Base-by-base conservation (phyloP, 139 green algal genomes). In the Auxenochlorella pyrenoidosa region DNA sequence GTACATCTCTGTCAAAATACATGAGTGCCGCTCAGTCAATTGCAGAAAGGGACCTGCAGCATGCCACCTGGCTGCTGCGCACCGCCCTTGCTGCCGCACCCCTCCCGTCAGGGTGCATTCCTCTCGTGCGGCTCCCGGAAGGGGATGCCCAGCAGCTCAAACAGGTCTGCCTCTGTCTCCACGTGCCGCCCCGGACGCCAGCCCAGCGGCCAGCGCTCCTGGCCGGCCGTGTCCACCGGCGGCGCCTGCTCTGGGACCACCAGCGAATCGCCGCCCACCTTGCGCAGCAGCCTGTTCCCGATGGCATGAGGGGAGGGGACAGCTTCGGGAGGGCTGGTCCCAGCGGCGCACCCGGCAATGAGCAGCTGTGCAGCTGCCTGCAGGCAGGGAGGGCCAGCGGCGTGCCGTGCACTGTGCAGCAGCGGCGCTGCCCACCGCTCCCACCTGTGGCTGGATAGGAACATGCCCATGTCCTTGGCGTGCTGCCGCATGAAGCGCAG, bases 91-190 rank as follows among this genome's bases (percentile, higher is more conserved):
- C 66, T n/a, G 41, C 32, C 66, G 6, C 2, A 22, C 18, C 60
- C 28, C 63, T 15, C 5, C 38, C 32, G 47, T 73, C 66, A 73
- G 13, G 66, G 66, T 40, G 66, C 34, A 30, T 94, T 83, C 15
- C 91, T 86, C 60, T 91, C 75, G 21, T 77, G 34, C 3, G 91
- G 89, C 76, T 83, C 32, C 12, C 87, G 47, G 70, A 88, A 92
- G 3, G 89, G 89, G 5, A 94, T 30, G 3, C 73, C 78, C 19
- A 93, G 82, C 65, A 94, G 83, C 85, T 94, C 89, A 34, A 94
- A 91, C 51, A 94, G 82, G 83, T 94, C 89, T 15, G 41, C 30
- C 79, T 94, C 84, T 26, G 28, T 70, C 41, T 65, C 51, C 6
- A 92, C 85, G 26, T 12, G 12, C 43, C 80, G 59, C 38, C 36